Base-by-base conservation (phyloP, 1,139 yeast species). In the Kodamaea fungicola region DNA sequence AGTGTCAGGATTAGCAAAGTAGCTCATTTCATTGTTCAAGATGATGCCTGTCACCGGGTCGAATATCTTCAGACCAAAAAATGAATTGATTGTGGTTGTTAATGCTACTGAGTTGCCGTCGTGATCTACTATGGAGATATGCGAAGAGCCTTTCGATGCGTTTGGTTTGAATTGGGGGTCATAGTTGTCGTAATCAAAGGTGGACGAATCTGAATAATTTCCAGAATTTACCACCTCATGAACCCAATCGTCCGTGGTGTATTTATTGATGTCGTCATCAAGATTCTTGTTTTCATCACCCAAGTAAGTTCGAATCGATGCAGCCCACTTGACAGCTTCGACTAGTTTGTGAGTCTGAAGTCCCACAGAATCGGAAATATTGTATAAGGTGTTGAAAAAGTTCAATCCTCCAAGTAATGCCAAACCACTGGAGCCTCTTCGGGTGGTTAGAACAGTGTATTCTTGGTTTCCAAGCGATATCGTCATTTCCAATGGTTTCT, bases 251-350 rank as follows among this genome's bases (percentile, higher is more conserved):
- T 42, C 39, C 2, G 60, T 51, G 2, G 62, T 41, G 39, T 61
- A 74, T 34, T 57, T 58, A 0, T 49, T 37, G 29, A 67, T 59
- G 24, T 74, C 52, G 6, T 49, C 44, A 32, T 50, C 30, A 43
- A 50, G 44, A 37, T 52, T 55, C 0, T 56, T 43, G 30, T 57
- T 49, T 8, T 55, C 56, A 51, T 88, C 96, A 1, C 97, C 97
- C 19, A 90, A 71, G 49, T 87, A 74, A 12, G 92, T 79, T 42
- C 97, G 71, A 0, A 84, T 90, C 7, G 94, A 75, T 1, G 90
- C 87, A 74, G 88, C 75, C 96, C 96, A 92, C 59, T 90, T 90
- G 94, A 90, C 88, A 5, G 86, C 66, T 59, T 92, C 98, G 9
- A 89, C 66, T 9, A 88, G 56, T 39, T 86, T 71, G 51, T 87